phyloP scores from a whole-genome alignment of 2,329 filamentous ascomycete genomes.

The Plenodomus tracheiphilus region DNA sequence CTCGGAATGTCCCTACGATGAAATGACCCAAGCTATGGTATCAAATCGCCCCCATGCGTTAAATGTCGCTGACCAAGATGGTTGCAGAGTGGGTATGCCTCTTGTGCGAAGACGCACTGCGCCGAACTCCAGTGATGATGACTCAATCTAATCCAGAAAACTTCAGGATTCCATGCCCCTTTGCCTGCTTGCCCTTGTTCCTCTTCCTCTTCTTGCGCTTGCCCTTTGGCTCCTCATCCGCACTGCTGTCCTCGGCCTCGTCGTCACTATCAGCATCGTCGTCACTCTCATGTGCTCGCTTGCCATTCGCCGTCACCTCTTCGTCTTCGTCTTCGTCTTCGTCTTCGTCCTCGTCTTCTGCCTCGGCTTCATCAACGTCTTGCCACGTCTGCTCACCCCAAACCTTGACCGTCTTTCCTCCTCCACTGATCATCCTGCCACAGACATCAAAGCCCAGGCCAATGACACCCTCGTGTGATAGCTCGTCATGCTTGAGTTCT shows the following conservation, averaged over 20 bases:
- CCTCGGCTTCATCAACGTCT: constrained; percentile 54
- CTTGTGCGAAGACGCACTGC: no score
- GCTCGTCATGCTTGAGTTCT: constrained; percentile 75
- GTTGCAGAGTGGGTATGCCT: no score
- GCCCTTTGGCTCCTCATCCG: constrained; percentile 48
- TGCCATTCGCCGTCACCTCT: constrained; percentile 38
- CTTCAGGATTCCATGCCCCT: constrained; percentile 39
- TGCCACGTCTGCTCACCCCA: constrained; percentile 75
- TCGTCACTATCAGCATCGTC: constrained; percentile 53
- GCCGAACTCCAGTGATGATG: no score
- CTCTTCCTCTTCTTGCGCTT: constrained; percentile 51
- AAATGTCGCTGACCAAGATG: no score
- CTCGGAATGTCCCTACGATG: no score
- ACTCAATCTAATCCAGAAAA: constrained; percentile 42
- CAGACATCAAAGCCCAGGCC: constrained; percentile 81
- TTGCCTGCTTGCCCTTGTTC: constrained; percentile 40
- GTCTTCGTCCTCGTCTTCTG: constrained; percentile 48
- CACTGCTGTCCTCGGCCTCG: constrained; percentile 45
- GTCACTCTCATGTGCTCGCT: constrained; percentile 42
- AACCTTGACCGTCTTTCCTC: constrained; percentile 83
- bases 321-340: constrained; percentile 52
- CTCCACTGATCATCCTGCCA: constrained; percentile 86
- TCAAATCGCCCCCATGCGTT: no score
- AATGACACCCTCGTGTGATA: constrained; percentile 73
- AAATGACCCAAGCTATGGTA: no score